phyloP scores from a whole-genome alignment of 2,329 filamentous ascomycete genomes.

The Sarocladium strictum region DNA sequence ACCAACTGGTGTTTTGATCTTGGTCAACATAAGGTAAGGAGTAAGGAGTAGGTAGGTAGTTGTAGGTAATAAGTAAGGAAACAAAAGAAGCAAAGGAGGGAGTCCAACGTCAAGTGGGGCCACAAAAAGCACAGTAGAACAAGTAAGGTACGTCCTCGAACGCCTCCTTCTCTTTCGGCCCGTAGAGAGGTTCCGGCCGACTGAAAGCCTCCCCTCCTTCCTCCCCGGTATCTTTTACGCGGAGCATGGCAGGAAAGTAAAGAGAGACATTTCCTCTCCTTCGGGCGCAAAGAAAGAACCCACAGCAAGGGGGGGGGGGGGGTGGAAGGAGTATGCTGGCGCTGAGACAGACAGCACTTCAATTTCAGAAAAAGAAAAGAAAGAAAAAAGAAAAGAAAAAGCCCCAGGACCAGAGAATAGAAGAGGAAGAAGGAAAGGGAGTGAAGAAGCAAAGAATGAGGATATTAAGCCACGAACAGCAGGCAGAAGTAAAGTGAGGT shows the following conservation, averaged over 20 bases:
- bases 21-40: neutral
- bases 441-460: neutral
- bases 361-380: neutral
- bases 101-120: neutral
- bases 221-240: too few relatives aligned
- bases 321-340: neutral
- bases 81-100: neutral
- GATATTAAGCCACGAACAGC: neutral
- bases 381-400: neutral
- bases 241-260: neutral
- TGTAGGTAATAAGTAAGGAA: too few relatives aligned
- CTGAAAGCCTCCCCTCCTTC: too few relatives aligned
- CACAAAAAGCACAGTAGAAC: neutral
- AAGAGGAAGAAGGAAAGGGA: neutral
- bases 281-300: neutral
- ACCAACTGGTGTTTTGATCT: neutral
- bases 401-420: neutral
- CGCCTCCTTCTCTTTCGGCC: neutral
- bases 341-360: constrained; percentile 1
- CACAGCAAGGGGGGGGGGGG: neutral
- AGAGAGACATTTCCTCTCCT: neutral
- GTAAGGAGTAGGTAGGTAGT: too few relatives aligned
- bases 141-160: too few relatives aligned
- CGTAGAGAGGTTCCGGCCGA: neutral
- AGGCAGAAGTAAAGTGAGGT: constrained; percentile 5